Conservation (phyloP, 306 rosid genomes). For the Lathyrus tuberosus region DNA sequence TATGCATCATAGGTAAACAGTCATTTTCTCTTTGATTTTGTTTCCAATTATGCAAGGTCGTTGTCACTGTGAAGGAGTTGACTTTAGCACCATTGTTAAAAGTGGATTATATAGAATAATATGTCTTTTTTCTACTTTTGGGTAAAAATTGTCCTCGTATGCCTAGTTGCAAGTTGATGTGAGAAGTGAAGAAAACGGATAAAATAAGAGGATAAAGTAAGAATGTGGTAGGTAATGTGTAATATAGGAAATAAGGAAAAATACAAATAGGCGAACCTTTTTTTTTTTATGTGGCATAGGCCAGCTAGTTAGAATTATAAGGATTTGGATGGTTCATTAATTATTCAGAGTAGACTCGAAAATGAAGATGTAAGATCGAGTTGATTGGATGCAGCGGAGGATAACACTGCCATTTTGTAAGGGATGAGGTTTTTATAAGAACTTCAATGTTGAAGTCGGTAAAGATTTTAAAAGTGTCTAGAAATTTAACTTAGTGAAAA, state of each 20-base stretch:
- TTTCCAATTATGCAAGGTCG: constrained; percentile 9
- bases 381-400: too few species aligned
- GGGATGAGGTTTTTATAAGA: too few species aligned
- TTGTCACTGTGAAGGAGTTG: neutral
- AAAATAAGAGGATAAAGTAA: neutral
- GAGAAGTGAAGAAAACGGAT: neutral
- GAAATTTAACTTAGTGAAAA: too few species aligned
- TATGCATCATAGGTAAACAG: neutral
- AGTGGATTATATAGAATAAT: neutral
- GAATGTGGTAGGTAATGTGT: constrained; percentile 2
- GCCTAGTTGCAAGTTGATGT: neutral
- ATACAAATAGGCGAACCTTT: neutral
- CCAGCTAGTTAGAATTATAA: too few species aligned
- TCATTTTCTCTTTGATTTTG: constrained; percentile 23
- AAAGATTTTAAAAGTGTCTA: too few species aligned
- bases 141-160: neutral
- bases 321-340: too few species aligned
- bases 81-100: neutral
- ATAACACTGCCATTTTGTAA: too few species aligned
- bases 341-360: too few species aligned
- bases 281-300: too few species aligned
- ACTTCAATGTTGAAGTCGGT: too few species aligned
- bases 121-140: neutral
- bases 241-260: neutral
- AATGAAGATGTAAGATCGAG: too few species aligned